Evolutionary conservation across 2,329 filamentous ascomycete genomes (phyloP), one percentile per base, ranked within the genome.

Genomic region (Cercospora sp.): DNA sequence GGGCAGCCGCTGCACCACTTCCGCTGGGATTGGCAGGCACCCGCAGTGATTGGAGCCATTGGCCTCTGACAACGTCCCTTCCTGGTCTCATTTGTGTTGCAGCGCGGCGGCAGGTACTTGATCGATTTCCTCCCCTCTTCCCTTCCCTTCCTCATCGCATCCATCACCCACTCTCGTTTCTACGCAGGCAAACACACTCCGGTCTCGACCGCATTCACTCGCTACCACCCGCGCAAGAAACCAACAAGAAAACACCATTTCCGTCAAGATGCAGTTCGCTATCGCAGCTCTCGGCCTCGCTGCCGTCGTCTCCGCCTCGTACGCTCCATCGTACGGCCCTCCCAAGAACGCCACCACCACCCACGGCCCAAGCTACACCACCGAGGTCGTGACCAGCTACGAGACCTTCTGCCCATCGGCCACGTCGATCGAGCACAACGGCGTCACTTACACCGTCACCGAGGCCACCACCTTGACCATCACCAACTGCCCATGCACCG

Each of bases 101-200:
- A 42, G 36, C 10, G 45, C 12, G 18, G 45, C 45, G 45, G 20
- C 20, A 13, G 45, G 45, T 51, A 51, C 45, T 51, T 51, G 45
- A 51, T 51, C 18, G 45, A 48, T 23, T 12, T 9, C 18, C 45
- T 23, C 20, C 45, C 26, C 53, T 30, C 26, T n/a, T 20, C 20
- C 28, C 53, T 58, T 16, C 53, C n/a, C 53, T 26, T 26, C 78
- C 2, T 84, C 71, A 68, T 88, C 85, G 5, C 82, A 82, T 63
- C 59, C 63, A 40, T 26, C 61, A 42, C 30, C 33, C 61, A 65
- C 62, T 60, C 58, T 65, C 64, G 57, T 45, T 68, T 68, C 66
- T 45, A 55, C 63, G 66, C 66, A 65, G 61, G 16, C 30, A 62
- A 33, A 57, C 60, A 30, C 63, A 66, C 65, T 57, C 63, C 65